Base-by-base conservation (phyloP, 805 yeast species). In the Scheffersomyces stipitis region DNA sequence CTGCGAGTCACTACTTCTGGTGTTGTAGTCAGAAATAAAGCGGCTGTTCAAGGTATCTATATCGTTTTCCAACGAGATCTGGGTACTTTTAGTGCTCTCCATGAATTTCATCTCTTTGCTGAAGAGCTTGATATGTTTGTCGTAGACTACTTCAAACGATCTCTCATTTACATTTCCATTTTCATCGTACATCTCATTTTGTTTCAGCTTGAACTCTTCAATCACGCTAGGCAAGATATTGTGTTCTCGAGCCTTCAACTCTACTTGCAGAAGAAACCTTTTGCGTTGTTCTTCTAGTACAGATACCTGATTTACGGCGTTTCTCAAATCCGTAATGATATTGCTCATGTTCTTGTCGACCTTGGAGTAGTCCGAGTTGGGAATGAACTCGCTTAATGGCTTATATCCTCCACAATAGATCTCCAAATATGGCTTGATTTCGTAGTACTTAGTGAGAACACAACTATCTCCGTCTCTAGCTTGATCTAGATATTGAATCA, bases 391-490 rank as follows among this genome's bases (percentile, higher is more conserved):
- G 15, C 45, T 47, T 9, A 76, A 47, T 3, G 53, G 37, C 2
- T 60, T 60, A 24, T 47, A 50, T 0, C 75, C 75, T 7, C 71
- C 69, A 18, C 68, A 64, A 40, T 71, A 73, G 4, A 74, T 56
- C 27, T 56, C 60, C 15, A 87, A 47, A 7, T 56, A 51, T 1
- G 72, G 67, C 37, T 70, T 74, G 32, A 85, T 65, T n/a, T 71
- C 67, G 1, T 54, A 45, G 44, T 78, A 76, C 32, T 75, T 74
- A 3, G 60, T 54, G 4, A 57, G 47, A 0, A 86, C 75, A 2
- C 73, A 62, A 3, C 56, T 56, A 56, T 89, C 96, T 6, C 93
- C 85, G 3, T 62, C 51, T 18, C 62, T 58, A 1, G 95, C 93
- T 42, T 78, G 78, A 1, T 51, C 47, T 13, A 84, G 54, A 49